Evolutionary conservation across 345 rosid genomes (phyloP).

Genomic region (Eucalyptus leucophloia): DNA sequence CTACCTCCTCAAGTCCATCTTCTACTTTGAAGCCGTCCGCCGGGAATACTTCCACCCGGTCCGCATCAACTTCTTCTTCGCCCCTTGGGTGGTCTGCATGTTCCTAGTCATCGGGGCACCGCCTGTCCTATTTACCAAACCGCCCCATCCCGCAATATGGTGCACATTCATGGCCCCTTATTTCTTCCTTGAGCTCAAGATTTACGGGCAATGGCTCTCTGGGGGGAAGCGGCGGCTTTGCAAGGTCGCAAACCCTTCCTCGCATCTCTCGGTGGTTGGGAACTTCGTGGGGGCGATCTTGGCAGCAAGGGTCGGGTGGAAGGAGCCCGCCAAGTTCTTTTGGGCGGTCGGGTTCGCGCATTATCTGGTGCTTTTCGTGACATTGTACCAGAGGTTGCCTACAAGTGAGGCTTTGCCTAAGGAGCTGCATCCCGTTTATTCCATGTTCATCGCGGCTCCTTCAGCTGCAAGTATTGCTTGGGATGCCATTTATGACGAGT

Average conservation of each 20-base stretch:
- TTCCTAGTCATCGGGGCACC: conserved; percentile 76
- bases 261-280: conserved; percentile 90
- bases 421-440: conserved; percentile 90
- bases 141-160: conserved; percentile 66
- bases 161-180: conserved; percentile 77
- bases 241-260: conserved; percentile 93
- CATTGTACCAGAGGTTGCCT: conserved; percentile 82
- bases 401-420: conserved; percentile 91
- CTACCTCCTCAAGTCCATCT: conserved; percentile 71
- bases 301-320: conserved; percentile 84
- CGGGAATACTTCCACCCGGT: conserved; percentile 90
- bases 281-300: conserved; percentile 90
- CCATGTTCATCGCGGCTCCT: conserved; percentile 98
- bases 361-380: conserved; percentile 80
- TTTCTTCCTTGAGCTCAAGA: conserved; percentile 81
- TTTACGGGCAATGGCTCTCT: conserved; percentile 91
- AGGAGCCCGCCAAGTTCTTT: conserved; percentile 71
- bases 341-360: conserved; percentile 97
- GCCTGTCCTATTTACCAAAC: conserved; percentile 17
- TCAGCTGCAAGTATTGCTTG: conserved; percentile 93
- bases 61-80: conserved; percentile 85
- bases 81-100: conserved; percentile 98
- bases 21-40: conserved; percentile 89
- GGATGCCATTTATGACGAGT: conserved; percentile 70
- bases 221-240: conserved; percentile 90